Evolutionary conservation across 1,284 basidiomycete genomes (phyloP).

Genomic region (Ganoderma multipileum): DNA sequence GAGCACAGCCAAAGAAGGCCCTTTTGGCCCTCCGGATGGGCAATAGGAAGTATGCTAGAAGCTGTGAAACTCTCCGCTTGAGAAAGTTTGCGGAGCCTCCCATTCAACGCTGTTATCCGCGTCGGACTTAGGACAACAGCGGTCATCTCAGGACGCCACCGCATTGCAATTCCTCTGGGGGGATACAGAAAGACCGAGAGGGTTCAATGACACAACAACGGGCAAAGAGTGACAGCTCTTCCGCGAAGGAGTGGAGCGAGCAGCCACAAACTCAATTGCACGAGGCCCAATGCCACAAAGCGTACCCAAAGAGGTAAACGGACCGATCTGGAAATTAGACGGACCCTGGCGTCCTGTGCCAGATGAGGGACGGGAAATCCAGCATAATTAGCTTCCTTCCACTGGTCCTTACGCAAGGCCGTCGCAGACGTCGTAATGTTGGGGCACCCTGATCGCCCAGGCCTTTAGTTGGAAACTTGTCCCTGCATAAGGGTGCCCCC

Average conservation of each 20-base stretch:
- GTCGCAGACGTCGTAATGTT: slow-evolving; percentile 5
- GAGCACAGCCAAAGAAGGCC: slow-evolving; percentile 6
- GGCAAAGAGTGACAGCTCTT: background rate
- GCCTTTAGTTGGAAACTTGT: background rate
- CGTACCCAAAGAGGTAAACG: background rate
- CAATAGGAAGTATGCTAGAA: slow-evolving; percentile 18
- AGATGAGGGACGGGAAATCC: slow-evolving; percentile 3
- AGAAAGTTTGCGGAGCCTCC: background rate
- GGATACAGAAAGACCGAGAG: slow-evolving; percentile 3
- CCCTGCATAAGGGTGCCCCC: background rate
- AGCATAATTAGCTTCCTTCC: background rate
- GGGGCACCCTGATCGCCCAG: background rate
- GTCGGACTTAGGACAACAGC: slow-evolving; percentile 7
- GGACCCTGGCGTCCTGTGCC: background rate
- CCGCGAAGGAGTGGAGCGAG: background rate
- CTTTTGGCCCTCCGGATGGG: background rate
- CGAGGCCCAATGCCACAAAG: slow-evolving; percentile 16
- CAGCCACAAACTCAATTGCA: slow-evolving; percentile 10
- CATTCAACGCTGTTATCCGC: background rate
- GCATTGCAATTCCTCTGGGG: slow-evolving; percentile 7
- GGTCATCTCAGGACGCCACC: background rate
- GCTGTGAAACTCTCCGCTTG: background rate
- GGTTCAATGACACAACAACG: slow-evolving; percentile 2
- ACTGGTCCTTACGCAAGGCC: background rate
- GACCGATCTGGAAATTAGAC: background rate